Evolutionary conservation across 495 filamentous ascomycete genomes (phyloP), one percentile per base, ranked within the genome.

Genomic region (Lepidopterella palustris): DNA sequence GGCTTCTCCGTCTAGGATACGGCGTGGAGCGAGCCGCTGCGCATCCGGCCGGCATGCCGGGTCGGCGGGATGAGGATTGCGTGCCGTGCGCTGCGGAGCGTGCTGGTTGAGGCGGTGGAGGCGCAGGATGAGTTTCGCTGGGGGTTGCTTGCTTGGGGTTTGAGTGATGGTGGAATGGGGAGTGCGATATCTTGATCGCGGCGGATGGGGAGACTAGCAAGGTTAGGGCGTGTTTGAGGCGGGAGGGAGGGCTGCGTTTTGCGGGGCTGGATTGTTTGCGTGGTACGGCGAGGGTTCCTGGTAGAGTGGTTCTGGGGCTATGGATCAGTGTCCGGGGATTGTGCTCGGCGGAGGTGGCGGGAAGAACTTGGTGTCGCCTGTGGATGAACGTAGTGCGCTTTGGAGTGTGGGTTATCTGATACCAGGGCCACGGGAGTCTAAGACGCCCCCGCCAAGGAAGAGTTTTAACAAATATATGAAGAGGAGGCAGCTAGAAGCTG

Each of bases 1-100:
- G 48, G 31, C 21, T 63, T 69, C 27, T 57, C 57, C 10, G 26
- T 72, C n/a, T 68, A 68, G 60, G 66, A 71, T 42, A 50, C 25
- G 10, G 56, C 65, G 5, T 69, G 63, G 61, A 58, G 60, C 2
- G 35, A 52, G 28, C 25, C 66, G 1, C 31, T 72, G 4, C 60
- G 58, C 23, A 29, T 64, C 6, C 29, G 55, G 21, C 18, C 28
- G 52, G 51, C 11, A 58, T 64, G 40, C 65, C 65, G 6, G n/a
- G 57, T 57, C 1, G 18, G 47, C 2, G 51, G 53, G 23, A 60
- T 72, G 51, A 57, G 70, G 11, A 67, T 66, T 42, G n/a, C 27
- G 13, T 55, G 69, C 8, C 25, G 32, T 15, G 32, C 39, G 23
- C 32, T 71, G 18, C 35, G 61, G 23, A 3, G 26, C 11, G 40